Percentiles rank a stretch among this genome's conserved stretches.
Conservation (phyloP, 768 basidiomycete genomes). For the Suillus fuscotomentosus region DNA sequence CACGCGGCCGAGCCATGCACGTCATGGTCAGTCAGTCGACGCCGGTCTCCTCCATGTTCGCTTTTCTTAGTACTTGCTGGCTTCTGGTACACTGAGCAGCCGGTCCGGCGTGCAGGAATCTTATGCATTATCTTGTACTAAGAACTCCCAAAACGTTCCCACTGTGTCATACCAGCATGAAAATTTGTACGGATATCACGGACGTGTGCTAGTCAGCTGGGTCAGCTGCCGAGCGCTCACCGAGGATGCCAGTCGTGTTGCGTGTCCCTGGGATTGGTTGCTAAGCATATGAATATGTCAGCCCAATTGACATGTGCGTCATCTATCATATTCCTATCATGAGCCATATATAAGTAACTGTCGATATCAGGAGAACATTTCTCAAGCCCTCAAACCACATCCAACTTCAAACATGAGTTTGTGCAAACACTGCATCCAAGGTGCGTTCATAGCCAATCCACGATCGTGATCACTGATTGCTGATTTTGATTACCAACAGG, state of each 20-base stretch:
- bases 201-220: too few species aligned
- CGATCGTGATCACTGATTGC: not conserved
- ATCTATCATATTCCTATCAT: not conserved
- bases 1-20: not conserved
- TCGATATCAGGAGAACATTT: not conserved
- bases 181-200: too few species aligned
- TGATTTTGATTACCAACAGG: conserved; percentile 28
- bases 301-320: not conserved
- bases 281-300: not conserved
- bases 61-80: not conserved
- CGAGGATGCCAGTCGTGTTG: too few species aligned
- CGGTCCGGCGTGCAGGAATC: too few species aligned
- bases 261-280: too few species aligned
- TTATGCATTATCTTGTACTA: not conserved
- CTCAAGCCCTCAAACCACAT: not conserved
- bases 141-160: not conserved
- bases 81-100: not conserved
- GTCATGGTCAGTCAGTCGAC: too few species aligned
- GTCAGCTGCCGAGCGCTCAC: too few species aligned
- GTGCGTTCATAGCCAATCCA: conserved; percentile 27
- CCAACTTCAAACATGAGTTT: conserved; percentile 41
- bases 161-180: not conserved
- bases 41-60: too few species aligned
- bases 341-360: not conserved
- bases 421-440: conserved; percentile 56